Percentiles rank a stretch among this genome's conserved stretches.
phyloP scores from a whole-genome alignment of 768 basidiomycete species.

The Psilocybe azurescens region DNA sequence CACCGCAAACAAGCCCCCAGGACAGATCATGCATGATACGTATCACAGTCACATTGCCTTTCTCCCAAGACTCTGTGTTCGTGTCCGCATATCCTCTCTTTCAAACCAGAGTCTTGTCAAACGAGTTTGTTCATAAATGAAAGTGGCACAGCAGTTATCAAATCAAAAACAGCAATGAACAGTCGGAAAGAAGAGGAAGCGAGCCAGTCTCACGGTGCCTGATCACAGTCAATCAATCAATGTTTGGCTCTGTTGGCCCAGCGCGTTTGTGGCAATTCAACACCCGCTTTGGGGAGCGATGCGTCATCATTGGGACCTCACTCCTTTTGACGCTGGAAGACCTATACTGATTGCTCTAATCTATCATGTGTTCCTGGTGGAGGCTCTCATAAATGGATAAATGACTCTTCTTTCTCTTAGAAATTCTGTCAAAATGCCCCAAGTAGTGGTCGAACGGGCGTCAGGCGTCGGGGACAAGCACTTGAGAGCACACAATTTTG shows the following conservation, averaged over 20 bases:
- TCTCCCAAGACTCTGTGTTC: not conserved
- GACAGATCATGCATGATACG: conserved; percentile 1
- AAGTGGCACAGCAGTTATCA: too few species aligned
- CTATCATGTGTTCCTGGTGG: not conserved
- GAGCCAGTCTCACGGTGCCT: not conserved
- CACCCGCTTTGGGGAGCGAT: not conserved
- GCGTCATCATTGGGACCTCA: not conserved
- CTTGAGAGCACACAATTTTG: too few species aligned
- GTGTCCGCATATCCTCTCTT: too few species aligned
- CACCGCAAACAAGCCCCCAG: not conserved
- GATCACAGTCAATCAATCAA: not conserved
- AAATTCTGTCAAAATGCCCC: too few species aligned
- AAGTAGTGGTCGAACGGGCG: too few species aligned
- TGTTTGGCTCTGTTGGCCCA: not conserved
- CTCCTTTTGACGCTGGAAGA: not conserved
- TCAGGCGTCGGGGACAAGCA: too few species aligned
- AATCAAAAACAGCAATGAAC: too few species aligned
- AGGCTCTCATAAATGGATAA: not conserved
- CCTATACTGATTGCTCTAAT: not conserved
- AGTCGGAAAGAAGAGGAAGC: not conserved
- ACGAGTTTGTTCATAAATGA: too few species aligned
- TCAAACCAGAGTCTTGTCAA: too few species aligned
- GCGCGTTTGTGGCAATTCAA: not conserved
- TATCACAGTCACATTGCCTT: conserved; percentile 20
- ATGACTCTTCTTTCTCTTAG: not conserved